Evolutionary conservation across 371 early-diverging fungal genomes (phyloP).

Genomic region (Zopfochytrium polystomum): DNA sequence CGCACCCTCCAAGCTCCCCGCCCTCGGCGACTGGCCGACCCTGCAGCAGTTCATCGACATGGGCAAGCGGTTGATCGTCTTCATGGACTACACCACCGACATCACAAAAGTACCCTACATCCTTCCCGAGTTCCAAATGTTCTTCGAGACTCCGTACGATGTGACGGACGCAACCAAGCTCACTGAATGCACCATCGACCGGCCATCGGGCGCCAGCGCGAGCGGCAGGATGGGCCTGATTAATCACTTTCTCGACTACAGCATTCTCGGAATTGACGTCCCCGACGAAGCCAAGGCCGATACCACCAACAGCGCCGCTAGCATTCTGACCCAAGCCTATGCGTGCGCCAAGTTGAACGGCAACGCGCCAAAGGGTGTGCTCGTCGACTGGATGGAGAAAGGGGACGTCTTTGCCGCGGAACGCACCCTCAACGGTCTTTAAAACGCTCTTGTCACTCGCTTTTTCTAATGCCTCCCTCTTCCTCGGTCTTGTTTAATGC

Average conservation of each 20-base stretch:
- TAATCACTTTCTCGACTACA: constrained; percentile 2
- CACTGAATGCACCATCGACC: not conserved
- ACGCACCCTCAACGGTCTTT: not conserved
- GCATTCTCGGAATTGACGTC: not conserved
- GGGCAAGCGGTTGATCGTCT: not conserved
- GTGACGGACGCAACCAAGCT: not conserved
- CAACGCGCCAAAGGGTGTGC: not conserved
- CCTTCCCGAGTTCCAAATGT: not conserved
- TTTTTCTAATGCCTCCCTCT: no score
- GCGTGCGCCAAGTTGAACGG: not conserved
- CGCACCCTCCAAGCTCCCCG: not conserved
- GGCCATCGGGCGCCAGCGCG: not conserved
- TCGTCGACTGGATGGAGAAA: not conserved
- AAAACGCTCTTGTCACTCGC: no score
- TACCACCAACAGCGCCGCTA: not conserved
- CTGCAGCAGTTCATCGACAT: not conserved
- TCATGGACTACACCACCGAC: not conserved
- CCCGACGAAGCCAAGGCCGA: not conserved
- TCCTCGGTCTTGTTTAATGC: no score
- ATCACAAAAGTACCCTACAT: not conserved
- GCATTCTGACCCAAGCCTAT: not conserved
- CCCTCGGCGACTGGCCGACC: not conserved
- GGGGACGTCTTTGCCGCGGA: not conserved
- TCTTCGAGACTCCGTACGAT: constrained; percentile 6
- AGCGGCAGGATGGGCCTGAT: not conserved